These are phyloP conservation scores for Diutina catenulata DNA, from an alignment of 1,139 yeast species.

Conservation along the genomic window DNA sequence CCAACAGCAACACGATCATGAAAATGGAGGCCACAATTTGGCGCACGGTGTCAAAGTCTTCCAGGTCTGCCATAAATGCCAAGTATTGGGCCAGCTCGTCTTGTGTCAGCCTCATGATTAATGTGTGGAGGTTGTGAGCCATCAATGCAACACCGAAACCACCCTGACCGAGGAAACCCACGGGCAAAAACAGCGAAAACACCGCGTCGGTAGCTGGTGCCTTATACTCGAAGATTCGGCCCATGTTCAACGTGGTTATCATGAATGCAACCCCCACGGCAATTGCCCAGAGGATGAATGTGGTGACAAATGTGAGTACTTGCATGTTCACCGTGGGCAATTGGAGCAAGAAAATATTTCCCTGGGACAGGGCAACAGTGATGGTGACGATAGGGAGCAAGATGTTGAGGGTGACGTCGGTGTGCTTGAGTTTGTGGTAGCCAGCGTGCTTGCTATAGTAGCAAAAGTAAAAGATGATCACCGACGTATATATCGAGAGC, in stretches of 20 bases:
- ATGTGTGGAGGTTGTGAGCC: conserved; percentile 25
- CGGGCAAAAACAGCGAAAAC: conserved; percentile 47
- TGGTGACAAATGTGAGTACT: conserved; percentile 40
- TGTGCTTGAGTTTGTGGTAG: conserved; percentile 10
- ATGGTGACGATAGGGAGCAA: conserved; percentile 66
- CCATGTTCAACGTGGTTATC: conserved; percentile 39
- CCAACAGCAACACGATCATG: not conserved
- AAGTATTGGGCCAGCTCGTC: not conserved
- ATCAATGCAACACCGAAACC: conserved; percentile 53
- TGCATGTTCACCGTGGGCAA: conserved; percentile 31
- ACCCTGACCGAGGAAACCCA: conserved; percentile 74
- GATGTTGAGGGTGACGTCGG: conserved; percentile 29
- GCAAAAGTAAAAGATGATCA: conserved; percentile 38
- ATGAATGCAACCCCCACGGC: conserved; percentile 54
- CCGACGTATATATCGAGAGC: conserved; percentile 43
- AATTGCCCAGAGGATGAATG: conserved; percentile 54
- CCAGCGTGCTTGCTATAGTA: conserved; percentile 21
- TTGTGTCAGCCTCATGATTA: not conserved
- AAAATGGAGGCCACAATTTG: not conserved
- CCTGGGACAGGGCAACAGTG: conserved; percentile 63
- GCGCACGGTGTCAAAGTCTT: not conserved
- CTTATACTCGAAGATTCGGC: conserved; percentile 46
- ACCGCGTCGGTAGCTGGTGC: conserved; percentile 38
- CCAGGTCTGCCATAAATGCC: conserved; percentile 2
- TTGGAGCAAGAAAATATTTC: conserved; percentile 37